phyloP scores from a whole-genome alignment of 2,329 filamentous ascomycete genomes.

The Aspergillus unguis region DNA sequence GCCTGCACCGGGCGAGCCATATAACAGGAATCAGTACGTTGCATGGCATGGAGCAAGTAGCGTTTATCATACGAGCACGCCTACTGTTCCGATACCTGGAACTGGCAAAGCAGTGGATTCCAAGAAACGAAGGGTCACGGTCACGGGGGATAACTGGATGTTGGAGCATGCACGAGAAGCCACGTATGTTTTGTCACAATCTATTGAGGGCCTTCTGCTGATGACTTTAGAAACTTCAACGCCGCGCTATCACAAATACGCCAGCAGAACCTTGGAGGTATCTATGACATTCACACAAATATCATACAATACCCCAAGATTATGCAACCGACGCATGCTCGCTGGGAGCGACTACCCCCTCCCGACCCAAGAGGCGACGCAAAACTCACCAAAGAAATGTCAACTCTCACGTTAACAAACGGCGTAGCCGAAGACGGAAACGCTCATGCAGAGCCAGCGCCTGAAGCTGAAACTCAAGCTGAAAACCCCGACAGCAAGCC shows the following conservation, averaged over 20 bases:
- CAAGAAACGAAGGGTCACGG: conserved; percentile 80
- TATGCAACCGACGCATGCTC: conserved; percentile 85
- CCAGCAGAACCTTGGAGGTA: conserved; percentile 65
- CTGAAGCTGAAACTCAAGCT: not conserved
- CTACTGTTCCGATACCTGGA: conserved; percentile 66
- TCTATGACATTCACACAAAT: conserved; percentile 95
- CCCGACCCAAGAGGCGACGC: conserved; percentile 30
- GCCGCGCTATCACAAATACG: conserved; percentile 67
- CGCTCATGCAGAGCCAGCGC: not conserved
- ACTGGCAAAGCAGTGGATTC: conserved; percentile 69
- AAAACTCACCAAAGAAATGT: conserved; percentile 34
- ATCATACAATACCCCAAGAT: conserved; percentile 78
- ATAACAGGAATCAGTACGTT: conserved; percentile 98
- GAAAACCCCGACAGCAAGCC: conserved; percentile 15
- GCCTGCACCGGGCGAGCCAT: conserved; percentile 72
- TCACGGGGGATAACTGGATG: conserved; percentile 96
- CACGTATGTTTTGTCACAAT: conserved; percentile 57
- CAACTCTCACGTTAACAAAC: conserved; percentile 34
- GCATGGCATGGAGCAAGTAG: conserved; percentile 97
- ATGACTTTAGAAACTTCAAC: conserved; percentile 71
- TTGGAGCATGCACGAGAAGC: conserved; percentile 88
- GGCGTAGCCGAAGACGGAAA: conserved; percentile 23
- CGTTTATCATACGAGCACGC: conserved; percentile 83
- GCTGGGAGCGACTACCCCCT: conserved; percentile 68
- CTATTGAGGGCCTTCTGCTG: not conserved